Percentiles rank a stretch among this genome's conserved stretches.
These are phyloP conservation scores for Myrica gale DNA, from an alignment of 306 rosid species.

Conservation along the genomic window DNA sequence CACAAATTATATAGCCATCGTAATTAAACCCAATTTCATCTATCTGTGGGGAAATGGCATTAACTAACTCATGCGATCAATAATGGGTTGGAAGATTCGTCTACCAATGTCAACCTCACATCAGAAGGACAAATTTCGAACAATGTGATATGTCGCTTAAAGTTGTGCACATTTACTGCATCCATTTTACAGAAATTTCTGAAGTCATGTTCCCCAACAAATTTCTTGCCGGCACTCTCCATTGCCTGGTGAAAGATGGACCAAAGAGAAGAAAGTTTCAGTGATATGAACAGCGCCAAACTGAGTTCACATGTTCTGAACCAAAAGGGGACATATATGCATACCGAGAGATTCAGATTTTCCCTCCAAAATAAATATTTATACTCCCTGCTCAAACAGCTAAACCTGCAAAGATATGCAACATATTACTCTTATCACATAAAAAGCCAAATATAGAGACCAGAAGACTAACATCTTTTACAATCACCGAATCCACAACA, in stretches of 20 bases:
- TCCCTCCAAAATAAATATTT: slow-evolving; percentile 87
- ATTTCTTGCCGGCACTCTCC: slow-evolving; percentile 70
- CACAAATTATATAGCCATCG: not conserved
- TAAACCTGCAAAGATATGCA: slow-evolving; percentile 62
- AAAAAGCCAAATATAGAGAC: not conserved
- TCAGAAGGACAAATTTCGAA: slow-evolving; percentile 63
- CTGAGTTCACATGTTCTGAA: slow-evolving; percentile 18
- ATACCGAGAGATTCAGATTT: slow-evolving; percentile 59
- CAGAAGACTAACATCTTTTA: not conserved
- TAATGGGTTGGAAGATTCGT: slow-evolving; percentile 37
- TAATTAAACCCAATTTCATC: not conserved
- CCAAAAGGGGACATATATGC: slow-evolving; percentile 21
- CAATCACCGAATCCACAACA: not conserved
- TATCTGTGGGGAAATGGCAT: slow-evolving; percentile 7
- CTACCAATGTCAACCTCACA: slow-evolving; percentile 84
- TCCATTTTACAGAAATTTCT: slow-evolving; percentile 97
- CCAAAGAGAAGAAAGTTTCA: slow-evolving; percentile 17
- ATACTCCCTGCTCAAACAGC: slow-evolving; percentile 88
- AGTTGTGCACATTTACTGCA: slow-evolving; percentile 90
- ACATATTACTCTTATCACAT: slow-evolving; percentile 21
- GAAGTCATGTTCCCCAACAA: slow-evolving; percentile 88
- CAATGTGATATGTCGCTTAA: slow-evolving; percentile 51
- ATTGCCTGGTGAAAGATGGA: slow-evolving; percentile 60
- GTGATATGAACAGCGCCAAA: slow-evolving; percentile 17
- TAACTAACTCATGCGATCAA: not conserved